Evolutionary conservation across 2,329 filamentous ascomycete species (phyloP).

Genomic region (Venturia effusa): DNA sequence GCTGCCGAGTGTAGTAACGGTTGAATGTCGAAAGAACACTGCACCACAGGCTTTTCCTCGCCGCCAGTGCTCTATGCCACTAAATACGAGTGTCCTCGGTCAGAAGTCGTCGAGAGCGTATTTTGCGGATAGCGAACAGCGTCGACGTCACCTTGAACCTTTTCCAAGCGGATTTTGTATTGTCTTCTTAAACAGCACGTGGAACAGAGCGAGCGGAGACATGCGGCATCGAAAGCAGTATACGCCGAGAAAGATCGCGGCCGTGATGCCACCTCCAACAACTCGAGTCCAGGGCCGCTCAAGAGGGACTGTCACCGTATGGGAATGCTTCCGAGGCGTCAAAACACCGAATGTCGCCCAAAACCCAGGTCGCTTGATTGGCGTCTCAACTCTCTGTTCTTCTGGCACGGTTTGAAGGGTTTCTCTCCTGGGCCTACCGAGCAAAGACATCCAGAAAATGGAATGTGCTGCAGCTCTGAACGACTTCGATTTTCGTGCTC

Average conservation of each 20-base stretch:
- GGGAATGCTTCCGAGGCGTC: background rate
- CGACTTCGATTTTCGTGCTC: background rate
- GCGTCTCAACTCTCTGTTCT: background rate
- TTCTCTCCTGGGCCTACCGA: background rate
- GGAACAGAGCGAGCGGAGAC: background rate
- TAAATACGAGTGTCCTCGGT: too few relatives aligned
- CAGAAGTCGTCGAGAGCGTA: too few relatives aligned
- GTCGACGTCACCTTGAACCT: background rate
- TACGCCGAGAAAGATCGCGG: background rate
- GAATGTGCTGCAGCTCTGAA: background rate
- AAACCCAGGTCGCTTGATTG: background rate
- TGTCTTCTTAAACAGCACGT: background rate
- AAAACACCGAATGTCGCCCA: slow-evolving; percentile 1
- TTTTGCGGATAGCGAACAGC: background rate
- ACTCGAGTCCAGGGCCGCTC: background rate
- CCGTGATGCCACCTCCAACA: background rate
- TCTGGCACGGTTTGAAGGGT: background rate
- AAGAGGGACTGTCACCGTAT: background rate
- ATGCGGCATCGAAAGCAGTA: background rate
- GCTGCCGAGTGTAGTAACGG: too few relatives aligned
- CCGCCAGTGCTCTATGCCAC: too few relatives aligned
- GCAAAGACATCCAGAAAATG: background rate
- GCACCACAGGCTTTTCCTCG: too few relatives aligned
- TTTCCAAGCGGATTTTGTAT: background rate
- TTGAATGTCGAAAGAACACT: too few relatives aligned